phyloP scores from a whole-genome alignment of 148 eudicot species.

The Polygonum aviculare region DNA sequence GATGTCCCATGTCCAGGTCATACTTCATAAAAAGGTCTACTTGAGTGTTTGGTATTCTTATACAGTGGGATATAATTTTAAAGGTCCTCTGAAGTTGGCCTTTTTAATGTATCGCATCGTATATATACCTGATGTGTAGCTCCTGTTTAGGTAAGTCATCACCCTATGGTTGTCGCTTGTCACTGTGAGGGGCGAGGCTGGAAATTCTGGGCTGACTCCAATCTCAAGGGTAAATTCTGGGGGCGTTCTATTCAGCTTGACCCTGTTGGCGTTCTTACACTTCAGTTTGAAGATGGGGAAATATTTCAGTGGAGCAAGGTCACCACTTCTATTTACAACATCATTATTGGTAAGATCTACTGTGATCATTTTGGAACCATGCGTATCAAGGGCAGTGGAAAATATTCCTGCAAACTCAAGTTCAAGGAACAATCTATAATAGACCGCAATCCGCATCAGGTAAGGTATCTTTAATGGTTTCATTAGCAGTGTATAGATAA shows the following conservation, averaged over 20 bases:
- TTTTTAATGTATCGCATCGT: background rate
- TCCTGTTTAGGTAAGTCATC: constrained; percentile 73
- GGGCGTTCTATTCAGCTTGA: constrained; percentile 96
- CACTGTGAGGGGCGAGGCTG: constrained; percentile 74
- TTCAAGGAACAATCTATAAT: constrained; percentile 95
- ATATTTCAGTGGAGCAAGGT: constrained; percentile 95
- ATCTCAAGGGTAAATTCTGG: constrained; percentile 90
- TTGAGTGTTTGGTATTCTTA: background rate
- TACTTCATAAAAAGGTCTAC: background rate
- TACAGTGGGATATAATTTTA: background rate
- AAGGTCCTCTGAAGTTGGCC: background rate
- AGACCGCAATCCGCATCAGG: constrained; percentile 95
- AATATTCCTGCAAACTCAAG: constrained; percentile 87
- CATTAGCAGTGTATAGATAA: background rate
- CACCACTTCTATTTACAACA: constrained; percentile 92
- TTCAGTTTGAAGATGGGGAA: constrained; percentile 93
- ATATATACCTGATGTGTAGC: background rate
- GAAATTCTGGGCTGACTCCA: constrained; percentile 94
- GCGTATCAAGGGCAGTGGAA: constrained; percentile 94
- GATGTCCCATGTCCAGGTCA: background rate
- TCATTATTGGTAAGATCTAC: constrained; percentile 86
- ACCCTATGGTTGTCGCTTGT: constrained; percentile 49
- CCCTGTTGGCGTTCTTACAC: constrained; percentile 71
- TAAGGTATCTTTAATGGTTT: constrained; percentile 13
- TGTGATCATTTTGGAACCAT: constrained; percentile 96